phyloP scores from a whole-genome alignment of 2,329 filamentous ascomycete genomes.

The Hysterium pulicare region DNA sequence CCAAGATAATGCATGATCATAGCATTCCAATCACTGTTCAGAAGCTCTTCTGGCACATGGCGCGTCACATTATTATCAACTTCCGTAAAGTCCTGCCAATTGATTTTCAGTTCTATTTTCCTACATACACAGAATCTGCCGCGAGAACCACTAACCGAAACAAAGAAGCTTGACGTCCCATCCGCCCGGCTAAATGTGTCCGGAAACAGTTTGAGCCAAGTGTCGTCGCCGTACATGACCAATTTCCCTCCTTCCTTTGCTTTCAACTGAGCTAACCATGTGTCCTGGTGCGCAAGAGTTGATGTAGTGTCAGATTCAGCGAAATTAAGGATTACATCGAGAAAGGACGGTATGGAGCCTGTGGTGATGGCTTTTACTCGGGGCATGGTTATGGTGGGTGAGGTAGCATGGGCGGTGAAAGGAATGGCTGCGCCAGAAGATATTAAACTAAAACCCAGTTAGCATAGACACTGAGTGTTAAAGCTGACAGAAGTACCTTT shows the following conservation, averaged over 20 bases:
- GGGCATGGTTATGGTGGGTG: constrained; percentile 97
- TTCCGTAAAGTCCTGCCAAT: constrained; percentile 82
- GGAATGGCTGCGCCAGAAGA: constrained; percentile 78
- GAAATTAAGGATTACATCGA: constrained; percentile 95
- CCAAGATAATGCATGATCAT: constrained; percentile 96
- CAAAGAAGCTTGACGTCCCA: constrained; percentile 96
- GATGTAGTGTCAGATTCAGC: constrained; percentile 91
- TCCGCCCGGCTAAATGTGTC: constrained; percentile 81
- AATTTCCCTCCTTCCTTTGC: constrained; percentile 63
- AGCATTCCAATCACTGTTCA: constrained; percentile 78
- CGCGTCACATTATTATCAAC: constrained; percentile 97
- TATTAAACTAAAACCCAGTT: constrained; percentile 64
- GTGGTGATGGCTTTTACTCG: constrained; percentile 96
- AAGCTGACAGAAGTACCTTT: constrained; percentile 57
- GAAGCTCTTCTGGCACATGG: constrained; percentile 74
- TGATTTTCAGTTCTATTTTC: constrained; percentile 22
- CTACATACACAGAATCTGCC: constrained; percentile 27
- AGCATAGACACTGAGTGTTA: not conserved
- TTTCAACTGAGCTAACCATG: constrained; percentile 92
- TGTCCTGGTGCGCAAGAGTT: constrained; percentile 83
- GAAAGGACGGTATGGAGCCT: constrained; percentile 94
- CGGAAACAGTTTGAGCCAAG: constrained; percentile 96
- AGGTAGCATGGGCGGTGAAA: constrained; percentile 93
- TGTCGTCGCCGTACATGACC: constrained; percentile 96
- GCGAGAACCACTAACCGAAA: constrained; percentile 65